Conservation (phyloP, 805 yeast species). For the Saccharomycopsis fibuligera region DNA sequence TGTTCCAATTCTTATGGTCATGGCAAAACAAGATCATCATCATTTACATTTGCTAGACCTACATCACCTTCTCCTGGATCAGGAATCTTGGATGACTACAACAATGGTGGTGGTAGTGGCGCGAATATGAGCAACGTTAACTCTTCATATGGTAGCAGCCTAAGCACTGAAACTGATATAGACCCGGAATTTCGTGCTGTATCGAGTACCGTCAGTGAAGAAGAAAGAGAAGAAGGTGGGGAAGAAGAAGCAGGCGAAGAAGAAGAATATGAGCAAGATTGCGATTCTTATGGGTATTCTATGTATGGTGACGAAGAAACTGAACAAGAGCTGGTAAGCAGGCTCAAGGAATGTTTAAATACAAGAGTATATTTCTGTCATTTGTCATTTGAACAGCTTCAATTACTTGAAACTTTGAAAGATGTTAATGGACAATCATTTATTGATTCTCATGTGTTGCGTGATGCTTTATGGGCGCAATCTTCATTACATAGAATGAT, state of each 20-base stretch:
- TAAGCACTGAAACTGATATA: background rate
- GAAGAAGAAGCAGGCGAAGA: slow-evolving; percentile 1
- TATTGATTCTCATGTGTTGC: slow-evolving; percentile 34
- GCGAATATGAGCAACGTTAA: background rate
- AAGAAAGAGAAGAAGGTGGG: background rate
- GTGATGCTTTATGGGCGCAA: slow-evolving; percentile 46
- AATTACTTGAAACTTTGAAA: slow-evolving; percentile 34
- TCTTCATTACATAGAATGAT: slow-evolving; percentile 34
- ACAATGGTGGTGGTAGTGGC: background rate
- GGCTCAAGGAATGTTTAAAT: slow-evolving; percentile 33
- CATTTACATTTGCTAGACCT: background rate
- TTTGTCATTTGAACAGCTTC: slow-evolving; percentile 41
- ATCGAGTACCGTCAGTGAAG: background rate
- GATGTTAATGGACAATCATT: slow-evolving; percentile 34
- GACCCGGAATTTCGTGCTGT: background rate
- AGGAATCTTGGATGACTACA: background rate
- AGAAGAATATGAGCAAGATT: slow-evolving; percentile 20
- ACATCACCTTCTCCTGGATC: background rate
- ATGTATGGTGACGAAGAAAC: background rate
- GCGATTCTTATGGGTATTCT: slow-evolving; percentile 15
- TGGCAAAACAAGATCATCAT: background rate
- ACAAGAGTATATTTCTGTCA: slow-evolving; percentile 42
- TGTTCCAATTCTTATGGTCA: background rate
- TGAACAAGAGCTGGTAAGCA: slow-evolving; percentile 8
- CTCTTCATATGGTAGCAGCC: background rate